phyloP scores from a whole-genome alignment of 2,329 filamentous ascomycete species.

The Fusarium torreyae region DNA sequence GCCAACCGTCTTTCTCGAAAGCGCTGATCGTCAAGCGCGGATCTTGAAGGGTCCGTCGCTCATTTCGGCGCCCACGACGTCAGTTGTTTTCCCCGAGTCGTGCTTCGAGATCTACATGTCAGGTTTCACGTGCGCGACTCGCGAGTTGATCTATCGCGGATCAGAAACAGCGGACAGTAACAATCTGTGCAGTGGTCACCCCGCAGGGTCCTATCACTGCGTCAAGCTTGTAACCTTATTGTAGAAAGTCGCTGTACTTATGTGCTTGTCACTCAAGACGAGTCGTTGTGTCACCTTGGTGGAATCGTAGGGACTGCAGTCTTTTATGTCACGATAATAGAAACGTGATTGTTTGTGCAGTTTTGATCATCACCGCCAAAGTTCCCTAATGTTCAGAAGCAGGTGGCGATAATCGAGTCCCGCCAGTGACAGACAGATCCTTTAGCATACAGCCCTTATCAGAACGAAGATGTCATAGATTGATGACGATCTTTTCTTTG shows the following conservation, averaged over 20 bases:
- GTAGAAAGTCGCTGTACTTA: constrained; percentile 16
- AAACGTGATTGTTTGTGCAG: background rate
- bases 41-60: constrained; percentile 28
- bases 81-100: constrained; percentile 27
- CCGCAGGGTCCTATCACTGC: constrained; percentile 12
- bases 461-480: background rate
- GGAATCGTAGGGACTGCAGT: background rate
- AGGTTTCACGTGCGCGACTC: constrained; percentile 25
- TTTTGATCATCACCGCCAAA: background rate
- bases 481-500: background rate
- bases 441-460: background rate
- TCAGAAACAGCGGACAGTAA: background rate
- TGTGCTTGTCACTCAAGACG: background rate
- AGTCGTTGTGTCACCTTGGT: background rate
- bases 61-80: constrained; percentile 20
- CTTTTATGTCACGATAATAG: background rate
- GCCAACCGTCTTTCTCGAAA: constrained; percentile 19
- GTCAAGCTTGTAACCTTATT: constrained; percentile 20
- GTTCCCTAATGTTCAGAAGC: background rate
- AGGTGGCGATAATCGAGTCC: background rate
- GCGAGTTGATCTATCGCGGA: background rate
- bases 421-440: background rate
- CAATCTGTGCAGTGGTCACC: background rate
- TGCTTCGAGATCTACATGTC: constrained; percentile 30
- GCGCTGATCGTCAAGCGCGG: constrained; percentile 28